A percentile compares a stretch with the other conserved stretches of the same genome.
Evolutionary conservation across 2,329 filamentous ascomycete species (phyloP).

Genomic region (Fusarium globosum): DNA sequence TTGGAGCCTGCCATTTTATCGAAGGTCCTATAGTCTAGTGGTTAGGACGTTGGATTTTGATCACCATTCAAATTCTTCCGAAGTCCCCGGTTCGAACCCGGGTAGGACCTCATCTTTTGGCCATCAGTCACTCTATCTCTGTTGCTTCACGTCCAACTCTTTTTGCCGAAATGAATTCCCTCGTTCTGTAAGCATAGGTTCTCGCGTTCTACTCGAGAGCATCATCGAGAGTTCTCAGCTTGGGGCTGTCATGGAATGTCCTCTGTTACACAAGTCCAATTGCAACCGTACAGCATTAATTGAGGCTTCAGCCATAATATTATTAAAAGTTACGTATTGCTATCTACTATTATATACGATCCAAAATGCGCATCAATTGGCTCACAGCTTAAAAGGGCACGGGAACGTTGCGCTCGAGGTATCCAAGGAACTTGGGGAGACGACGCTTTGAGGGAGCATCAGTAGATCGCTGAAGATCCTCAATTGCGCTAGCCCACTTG

Average conservation of each 20-base stretch:
- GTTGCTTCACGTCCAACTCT: too few species aligned
- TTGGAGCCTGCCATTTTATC: rapidly evolving
- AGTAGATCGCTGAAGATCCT: slow-evolving; percentile 63
- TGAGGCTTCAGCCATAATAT: background rate
- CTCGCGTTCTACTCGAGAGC: background rate
- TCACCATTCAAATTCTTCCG: slow-evolving; percentile 5
- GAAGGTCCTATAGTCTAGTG: slow-evolving; percentile 30
- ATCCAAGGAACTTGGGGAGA: slow-evolving; percentile 64
- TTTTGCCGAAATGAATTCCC: too few species aligned
- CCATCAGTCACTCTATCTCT: too few species aligned
- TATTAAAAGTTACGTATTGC: slow-evolving; percentile 6
- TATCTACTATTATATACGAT: slow-evolving; percentile 1
- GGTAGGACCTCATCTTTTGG: slow-evolving; percentile 23
- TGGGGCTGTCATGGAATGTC: background rate
- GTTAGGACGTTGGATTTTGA: slow-evolving; percentile 34
- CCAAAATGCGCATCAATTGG: background rate
- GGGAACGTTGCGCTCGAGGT: slow-evolving; percentile 59
- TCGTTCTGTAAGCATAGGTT: too few species aligned
- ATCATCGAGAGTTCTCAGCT: background rate
- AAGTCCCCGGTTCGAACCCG: slow-evolving; percentile 32
- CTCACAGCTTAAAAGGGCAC: slow-evolving; percentile 41
- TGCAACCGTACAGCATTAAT: background rate
- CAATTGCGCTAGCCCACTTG: slow-evolving; percentile 71
- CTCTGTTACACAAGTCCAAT: background rate
- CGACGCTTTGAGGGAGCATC: slow-evolving; percentile 59